phyloP scores from a whole-genome alignment of 208 protist genomes.

The Trypanosoma cruzi region DNA sequence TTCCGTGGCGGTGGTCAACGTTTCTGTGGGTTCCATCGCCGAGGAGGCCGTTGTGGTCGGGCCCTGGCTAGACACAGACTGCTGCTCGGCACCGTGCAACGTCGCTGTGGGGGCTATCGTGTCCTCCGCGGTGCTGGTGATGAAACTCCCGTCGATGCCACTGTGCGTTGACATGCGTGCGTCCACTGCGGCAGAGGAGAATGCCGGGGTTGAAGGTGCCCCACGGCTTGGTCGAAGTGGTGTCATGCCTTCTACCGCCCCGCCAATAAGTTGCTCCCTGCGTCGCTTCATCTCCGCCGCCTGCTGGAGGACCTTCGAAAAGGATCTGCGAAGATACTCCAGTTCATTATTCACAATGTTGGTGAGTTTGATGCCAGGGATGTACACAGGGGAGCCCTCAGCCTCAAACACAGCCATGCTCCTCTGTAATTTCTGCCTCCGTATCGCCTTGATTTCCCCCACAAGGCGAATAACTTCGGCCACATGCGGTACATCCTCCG shows the following conservation, averaged over 20 bases:
- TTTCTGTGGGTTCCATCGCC: slow-evolving; percentile 6
- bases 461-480: slow-evolving; percentile 80
- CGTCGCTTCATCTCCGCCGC: slow-evolving; percentile 63
- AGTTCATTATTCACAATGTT: slow-evolving; percentile 86
- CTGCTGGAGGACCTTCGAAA: slow-evolving; percentile 75
- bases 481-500: slow-evolving; percentile 56
- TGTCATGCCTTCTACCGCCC: slow-evolving; percentile 19
- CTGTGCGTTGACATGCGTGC: slow-evolving; percentile 5
- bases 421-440: slow-evolving; percentile 78
- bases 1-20: not conserved
- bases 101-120: slow-evolving; percentile 8
- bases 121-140: not conserved
- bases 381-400: slow-evolving; percentile 73
- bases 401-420: slow-evolving; percentile 84
- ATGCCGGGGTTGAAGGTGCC: not conserved
- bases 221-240: slow-evolving; percentile 18
- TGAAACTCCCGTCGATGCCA: not conserved
- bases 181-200: not conserved
- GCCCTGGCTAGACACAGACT: not conserved
- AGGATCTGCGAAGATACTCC: slow-evolving; percentile 72
- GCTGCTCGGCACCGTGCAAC: slow-evolving; percentile 11
- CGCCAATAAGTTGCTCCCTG: slow-evolving; percentile 34
- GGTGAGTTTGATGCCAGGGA: slow-evolving; percentile 86
- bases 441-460: slow-evolving; percentile 66
- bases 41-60: not conserved